Evolutionary conservation across 345 rosid genomes (phyloP), one percentile per base, ranked within the genome.

Genomic region (Eucalyptus camaldulensis): DNA sequence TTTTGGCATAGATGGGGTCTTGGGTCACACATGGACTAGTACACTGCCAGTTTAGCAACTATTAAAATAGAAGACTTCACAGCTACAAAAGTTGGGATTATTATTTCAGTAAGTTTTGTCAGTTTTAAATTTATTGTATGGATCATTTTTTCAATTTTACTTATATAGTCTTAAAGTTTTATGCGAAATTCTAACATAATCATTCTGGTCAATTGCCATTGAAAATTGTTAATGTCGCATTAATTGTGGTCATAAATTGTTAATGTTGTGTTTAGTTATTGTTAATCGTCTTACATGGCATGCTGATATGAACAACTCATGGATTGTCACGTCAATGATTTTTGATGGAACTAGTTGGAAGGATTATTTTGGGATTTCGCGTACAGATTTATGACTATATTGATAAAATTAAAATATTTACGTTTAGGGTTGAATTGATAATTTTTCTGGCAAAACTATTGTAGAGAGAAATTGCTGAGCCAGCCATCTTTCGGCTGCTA

Each of bases 281-380:
- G 14, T 8, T 12, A 7, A 6, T 44, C 0, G 1, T 76, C 47
- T 40, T 37, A 21, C 27, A 40, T 37, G 14, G 1, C 47, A 76
- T 4, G 4, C 0, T 6, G 29, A 6, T 19, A 13, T 10, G 5
- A 13, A 10, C 0, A 19, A 76, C 14, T 76, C 1, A 24, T 37
- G 27, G 14, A 37, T 76, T 37, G 45, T 13, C 45, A 76, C 0
- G 3, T 76, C 1, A 19, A 0, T 0, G 3, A 19, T 37, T 19
- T 72, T 9, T 1, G 1, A 69, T 14, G 76, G 76, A 69, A 69
- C 6, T 69, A 21, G 43, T 33, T 9, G 6, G 24, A 69, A 31
- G 7, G 2, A 69, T n/a, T 69, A 31, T 13, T 4, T 31, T 16
- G 4, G 22, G 37, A 33, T 67, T 67, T 16, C 6, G 0, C 0